Conservation (phyloP, 768 basidiomycete genomes). For the Pulveroboletus ravenelii region DNA sequence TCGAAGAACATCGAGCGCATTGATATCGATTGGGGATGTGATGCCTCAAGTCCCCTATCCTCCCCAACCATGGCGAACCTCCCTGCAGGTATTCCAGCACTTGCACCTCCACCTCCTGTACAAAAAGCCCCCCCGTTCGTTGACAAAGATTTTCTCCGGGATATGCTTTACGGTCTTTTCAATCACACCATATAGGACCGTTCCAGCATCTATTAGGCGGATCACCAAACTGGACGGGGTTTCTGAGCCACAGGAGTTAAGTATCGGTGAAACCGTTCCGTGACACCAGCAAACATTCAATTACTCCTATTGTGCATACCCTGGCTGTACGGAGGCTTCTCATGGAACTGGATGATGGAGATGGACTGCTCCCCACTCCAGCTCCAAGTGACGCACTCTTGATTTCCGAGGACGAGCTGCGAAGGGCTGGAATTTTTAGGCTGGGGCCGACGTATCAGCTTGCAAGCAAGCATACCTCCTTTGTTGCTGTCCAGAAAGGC, state of each 20-base stretch:
- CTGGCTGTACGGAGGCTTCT: slow-evolving; percentile 49
- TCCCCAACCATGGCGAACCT: slow-evolving; percentile 16
- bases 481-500: slow-evolving; percentile 48
- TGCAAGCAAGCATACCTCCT: slow-evolving; percentile 49
- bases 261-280: slow-evolving; percentile 34
- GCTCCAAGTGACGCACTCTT: slow-evolving; percentile 21
- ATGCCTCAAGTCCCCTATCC: slow-evolving; percentile 1
- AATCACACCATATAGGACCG: slow-evolving; percentile 17
- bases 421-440: slow-evolving; percentile 43
- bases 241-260: slow-evolving; percentile 10
- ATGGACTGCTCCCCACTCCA: slow-evolving; percentile 31
- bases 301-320: slow-evolving; percentile 43
- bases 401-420: slow-evolving; percentile 31
- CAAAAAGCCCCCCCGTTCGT: too few relatives aligned
- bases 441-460: slow-evolving; percentile 51
- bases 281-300: slow-evolving; percentile 22
- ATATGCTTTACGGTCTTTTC: slow-evolving; percentile 34
- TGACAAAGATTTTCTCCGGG: too few relatives aligned
- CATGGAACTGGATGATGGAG: slow-evolving; percentile 35
- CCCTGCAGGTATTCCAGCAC: slow-evolving; percentile 11
- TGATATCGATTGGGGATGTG: slow-evolving; percentile 45
- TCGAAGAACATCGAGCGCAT: slow-evolving; percentile 43
- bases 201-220: slow-evolving; percentile 29
- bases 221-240: slow-evolving; percentile 25
- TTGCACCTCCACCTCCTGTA: slow-evolving; percentile 37